phyloP scores from a whole-genome alignment of 129 eudicot species.

The Sambucus nigra region DNA sequence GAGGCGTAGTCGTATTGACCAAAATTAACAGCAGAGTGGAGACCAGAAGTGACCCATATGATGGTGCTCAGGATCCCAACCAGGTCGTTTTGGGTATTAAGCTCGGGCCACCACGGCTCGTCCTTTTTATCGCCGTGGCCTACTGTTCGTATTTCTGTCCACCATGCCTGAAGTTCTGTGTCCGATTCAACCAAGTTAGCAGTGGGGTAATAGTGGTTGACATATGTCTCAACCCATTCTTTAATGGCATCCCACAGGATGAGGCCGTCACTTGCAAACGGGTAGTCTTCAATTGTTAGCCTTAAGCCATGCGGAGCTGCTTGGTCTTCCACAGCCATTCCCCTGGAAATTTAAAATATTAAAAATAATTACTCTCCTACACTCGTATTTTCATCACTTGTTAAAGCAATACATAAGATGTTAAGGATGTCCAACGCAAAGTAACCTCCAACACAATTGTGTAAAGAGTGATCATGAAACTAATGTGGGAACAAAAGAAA shows the following conservation, averaged over 20 bases:
- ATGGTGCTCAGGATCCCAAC: slow-evolving; percentile 50
- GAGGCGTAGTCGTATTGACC: slow-evolving; percentile 78
- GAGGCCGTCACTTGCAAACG: slow-evolving; percentile 75
- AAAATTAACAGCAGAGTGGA: slow-evolving; percentile 86
- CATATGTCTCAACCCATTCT: slow-evolving; percentile 69
- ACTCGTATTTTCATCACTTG: too few species aligned
- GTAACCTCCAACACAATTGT: too few species aligned
- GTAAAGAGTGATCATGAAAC: too few species aligned
- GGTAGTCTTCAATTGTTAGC: slow-evolving; percentile 73
- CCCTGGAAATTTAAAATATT: slow-evolving; percentile 18
- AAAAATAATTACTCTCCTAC: too few species aligned
- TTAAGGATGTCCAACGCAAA: too few species aligned
- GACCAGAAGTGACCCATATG: slow-evolving; percentile 80
- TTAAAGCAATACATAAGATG: too few species aligned
- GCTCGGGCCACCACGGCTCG: slow-evolving; percentile 87
- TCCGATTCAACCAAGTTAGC: slow-evolving; percentile 31
- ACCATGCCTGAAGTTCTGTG: slow-evolving; percentile 75
- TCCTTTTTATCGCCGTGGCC: slow-evolving; percentile 89
- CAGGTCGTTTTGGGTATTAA: slow-evolving; percentile 49
- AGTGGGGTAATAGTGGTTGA: slow-evolving; percentile 49
- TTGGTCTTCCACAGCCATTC: slow-evolving; percentile 82
- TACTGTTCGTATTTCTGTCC: slow-evolving; percentile 58
- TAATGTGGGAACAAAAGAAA: too few species aligned
- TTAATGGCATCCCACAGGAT: slow-evolving; percentile 65
- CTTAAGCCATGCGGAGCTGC: slow-evolving; percentile 66